Percentiles rank a stretch among this genome's conserved stretches.
These are phyloP conservation scores for Chamaecrista fasciculata DNA, from an alignment of 306 rosid genomes.

Conservation along the genomic window DNA sequence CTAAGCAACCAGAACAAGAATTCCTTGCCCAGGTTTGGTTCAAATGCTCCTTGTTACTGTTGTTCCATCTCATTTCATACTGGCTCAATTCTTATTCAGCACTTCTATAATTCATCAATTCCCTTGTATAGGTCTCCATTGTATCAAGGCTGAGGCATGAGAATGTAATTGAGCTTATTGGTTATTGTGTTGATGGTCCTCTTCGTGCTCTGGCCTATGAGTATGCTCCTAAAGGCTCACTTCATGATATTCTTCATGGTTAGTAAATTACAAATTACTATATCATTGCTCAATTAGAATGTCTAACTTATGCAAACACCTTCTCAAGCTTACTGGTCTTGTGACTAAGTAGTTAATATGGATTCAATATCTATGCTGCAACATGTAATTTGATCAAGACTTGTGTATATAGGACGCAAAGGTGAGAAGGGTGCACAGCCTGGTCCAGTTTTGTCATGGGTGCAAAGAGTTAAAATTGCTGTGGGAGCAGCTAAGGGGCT, in stretches of 20 bases:
- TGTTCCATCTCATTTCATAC: conserved; percentile 6
- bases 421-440: conserved; percentile 77
- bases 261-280: neutral
- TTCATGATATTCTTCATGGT: conserved; percentile 80
- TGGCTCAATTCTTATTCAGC: neutral
- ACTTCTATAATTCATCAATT: neutral
- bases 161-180: conserved; percentile 61
- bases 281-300: neutral
- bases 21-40: conserved; percentile 69
- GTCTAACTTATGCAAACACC: conserved; percentile 1
- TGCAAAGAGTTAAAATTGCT: conserved; percentile 76
- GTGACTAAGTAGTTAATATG: neutral
- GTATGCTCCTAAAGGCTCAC: conserved; percentile 78
- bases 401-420: conserved; percentile 54
- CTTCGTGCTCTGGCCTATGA: conserved; percentile 70
- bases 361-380: neutral
- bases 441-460: conserved; percentile 69
- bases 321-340: too few relatives aligned
- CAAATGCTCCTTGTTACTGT: neutral
- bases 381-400: conserved; percentile 2
- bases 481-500: conserved; percentile 83
- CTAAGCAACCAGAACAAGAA: conserved; percentile 67
- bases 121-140: conserved; percentile 52
- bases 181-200: conserved; percentile 70
- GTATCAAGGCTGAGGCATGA: conserved; percentile 83